These are phyloP conservation scores for Pleurotus eryngii DNA, from an alignment of 768 basidiomycete genomes.

Conservation along the genomic window DNA sequence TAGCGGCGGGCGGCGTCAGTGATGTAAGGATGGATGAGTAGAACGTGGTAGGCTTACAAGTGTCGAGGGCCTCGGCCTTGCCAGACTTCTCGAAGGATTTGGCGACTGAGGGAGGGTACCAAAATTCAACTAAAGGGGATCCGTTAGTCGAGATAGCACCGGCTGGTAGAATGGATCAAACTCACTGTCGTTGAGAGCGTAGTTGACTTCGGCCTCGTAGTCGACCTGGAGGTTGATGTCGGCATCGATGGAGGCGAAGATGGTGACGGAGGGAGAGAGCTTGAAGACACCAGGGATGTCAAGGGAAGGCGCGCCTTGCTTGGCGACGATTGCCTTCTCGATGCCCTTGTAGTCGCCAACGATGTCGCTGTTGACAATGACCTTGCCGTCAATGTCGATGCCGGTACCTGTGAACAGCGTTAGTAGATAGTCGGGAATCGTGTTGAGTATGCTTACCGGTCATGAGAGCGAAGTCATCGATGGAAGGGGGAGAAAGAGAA, in stretches of 20 bases:
- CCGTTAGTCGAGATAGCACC: not conserved
- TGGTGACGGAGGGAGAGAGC: not conserved
- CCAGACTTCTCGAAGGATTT: constrained; percentile 5
- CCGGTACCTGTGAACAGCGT: not conserved
- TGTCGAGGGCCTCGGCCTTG: not conserved
- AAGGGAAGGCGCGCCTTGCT: not conserved
- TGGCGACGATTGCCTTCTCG: not conserved
- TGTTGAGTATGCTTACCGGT: constrained; percentile 6
- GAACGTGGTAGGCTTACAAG: not conserved
- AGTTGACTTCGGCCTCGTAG: constrained; percentile 5
- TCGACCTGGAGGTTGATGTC: constrained; percentile 1
- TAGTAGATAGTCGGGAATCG: not conserved
- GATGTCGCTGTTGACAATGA: constrained; percentile 2
- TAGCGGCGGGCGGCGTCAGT: not conserved
- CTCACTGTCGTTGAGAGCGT: constrained; percentile 2
- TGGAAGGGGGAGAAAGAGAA: constrained; percentile 24
- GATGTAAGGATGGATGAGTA: not conserved
- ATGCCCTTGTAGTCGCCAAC: constrained; percentile 2
- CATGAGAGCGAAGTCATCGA: constrained; percentile 24
- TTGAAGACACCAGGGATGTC: constrained; percentile 4
- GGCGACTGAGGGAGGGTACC: constrained; percentile 3
- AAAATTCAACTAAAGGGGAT: not conserved
- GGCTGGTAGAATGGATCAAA: not conserved
- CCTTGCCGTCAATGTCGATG: constrained; percentile 6
- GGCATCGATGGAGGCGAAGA: not conserved